A percentile compares a stretch with the other conserved stretches of the same genome.
phyloP scores from a whole-genome alignment of 805 yeast genomes.

The Kregervanrija pseudodelftensis region DNA sequence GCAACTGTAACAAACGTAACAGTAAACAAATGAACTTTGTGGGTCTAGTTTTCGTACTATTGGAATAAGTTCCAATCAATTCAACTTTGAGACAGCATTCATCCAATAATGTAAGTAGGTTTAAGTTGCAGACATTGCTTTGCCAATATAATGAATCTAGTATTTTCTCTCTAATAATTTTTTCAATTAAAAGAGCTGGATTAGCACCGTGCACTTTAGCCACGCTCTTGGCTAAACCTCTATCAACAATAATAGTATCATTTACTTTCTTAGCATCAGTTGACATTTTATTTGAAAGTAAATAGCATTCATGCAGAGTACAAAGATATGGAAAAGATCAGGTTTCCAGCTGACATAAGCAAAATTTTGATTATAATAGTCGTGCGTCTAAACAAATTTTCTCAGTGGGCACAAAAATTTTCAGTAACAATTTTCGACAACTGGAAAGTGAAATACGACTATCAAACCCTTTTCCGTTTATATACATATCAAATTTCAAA shows the following conservation, averaged over 20 bases:
- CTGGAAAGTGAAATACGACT: no score
- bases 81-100: conserved; percentile 30
- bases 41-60: conserved; percentile 44
- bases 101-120: conserved; percentile 39
- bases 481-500: no score
- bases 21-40: conserved; percentile 70
- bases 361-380: no score
- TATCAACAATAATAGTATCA: conserved; percentile 22
- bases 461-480: no score
- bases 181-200: conserved; percentile 47
- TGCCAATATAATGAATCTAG: conserved; percentile 55
- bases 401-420: no score
- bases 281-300: no score
- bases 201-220: conserved; percentile 35
- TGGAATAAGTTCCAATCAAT: conserved; percentile 40
- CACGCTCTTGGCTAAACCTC: conserved; percentile 27
- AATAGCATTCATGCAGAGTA: no score
- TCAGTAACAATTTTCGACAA: no score
- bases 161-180: conserved; percentile 50
- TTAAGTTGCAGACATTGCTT: conserved; percentile 42
- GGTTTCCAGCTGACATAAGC: no score
- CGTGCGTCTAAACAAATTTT: no score
- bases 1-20: conserved; percentile 68
- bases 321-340: no score
- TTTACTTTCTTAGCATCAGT: no score